These are phyloP conservation scores for Puccinia horiana DNA, from an alignment of 1,284 basidiomycete genomes.

Conservation along the genomic window DNA sequence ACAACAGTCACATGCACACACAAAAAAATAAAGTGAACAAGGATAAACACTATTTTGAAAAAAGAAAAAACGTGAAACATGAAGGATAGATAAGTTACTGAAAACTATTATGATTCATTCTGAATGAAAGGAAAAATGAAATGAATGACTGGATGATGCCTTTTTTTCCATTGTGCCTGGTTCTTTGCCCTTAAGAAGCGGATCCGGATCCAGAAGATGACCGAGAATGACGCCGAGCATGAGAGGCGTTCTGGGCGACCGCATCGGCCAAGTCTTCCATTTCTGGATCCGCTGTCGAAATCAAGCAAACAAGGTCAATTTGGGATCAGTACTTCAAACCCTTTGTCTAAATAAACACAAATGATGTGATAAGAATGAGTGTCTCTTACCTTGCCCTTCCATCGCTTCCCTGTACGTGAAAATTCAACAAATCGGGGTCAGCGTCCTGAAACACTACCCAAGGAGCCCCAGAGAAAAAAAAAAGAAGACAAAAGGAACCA, in stretches of 20 bases:
- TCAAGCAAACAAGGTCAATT: neutral
- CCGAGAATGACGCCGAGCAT: conserved; percentile 40
- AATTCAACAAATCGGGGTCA: neutral
- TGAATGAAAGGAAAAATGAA: conserved; percentile 3
- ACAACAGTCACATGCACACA: neutral
- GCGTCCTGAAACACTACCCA: neutral
- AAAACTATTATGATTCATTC: conserved; percentile 1
- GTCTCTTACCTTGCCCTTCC: conserved; percentile 47
- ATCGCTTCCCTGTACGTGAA: conserved; percentile 30
- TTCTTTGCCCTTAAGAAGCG: neutral
- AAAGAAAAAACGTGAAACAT: neutral
- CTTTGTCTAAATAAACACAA: neutral
- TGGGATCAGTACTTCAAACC: neutral
- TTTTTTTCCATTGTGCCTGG: neutral
- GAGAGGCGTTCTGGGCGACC: conserved; percentile 42
- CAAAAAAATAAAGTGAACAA: neutral
- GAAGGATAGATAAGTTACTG: neutral
- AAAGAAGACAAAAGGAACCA: neutral
- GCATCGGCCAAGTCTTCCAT: conserved; percentile 49
- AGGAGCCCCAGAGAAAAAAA: neutral
- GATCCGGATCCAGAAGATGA: conserved; percentile 37
- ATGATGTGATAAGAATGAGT: neutral
- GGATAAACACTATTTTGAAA: neutral
- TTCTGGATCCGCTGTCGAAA: conserved; percentile 41
- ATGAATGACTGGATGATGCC: conserved; percentile 15